Evolutionary conservation across 768 basidiomycete species (phyloP), one percentile per base, ranked within the genome.

Genomic region (Xanthoconium stramineum): DNA sequence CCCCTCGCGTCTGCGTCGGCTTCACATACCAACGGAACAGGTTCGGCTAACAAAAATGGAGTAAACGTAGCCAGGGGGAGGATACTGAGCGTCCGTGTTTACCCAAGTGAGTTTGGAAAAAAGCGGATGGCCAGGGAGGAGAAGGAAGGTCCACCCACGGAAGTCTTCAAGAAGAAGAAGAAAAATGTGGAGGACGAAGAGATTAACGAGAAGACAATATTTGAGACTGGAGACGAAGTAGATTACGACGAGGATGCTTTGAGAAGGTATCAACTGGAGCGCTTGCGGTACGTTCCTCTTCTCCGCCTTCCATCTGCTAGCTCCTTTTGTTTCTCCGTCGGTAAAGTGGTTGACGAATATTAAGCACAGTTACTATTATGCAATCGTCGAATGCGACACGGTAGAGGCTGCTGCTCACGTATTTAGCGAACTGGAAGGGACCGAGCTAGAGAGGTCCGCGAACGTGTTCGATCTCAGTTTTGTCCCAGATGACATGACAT

Each of bases 381-480:
- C 96, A 14, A 81, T 99, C 52, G 86, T 93, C 3, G 89, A 91
- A 50, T 98, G 93, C 72, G 89, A 95, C 64, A 80, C 87, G 1
- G 76, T 82, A 11, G 80, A 84, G 35, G 80, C 94, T 5, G 92
- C 95, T 10, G 76, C 81, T 3, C 86, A 94, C 66, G 83, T 95
- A 32, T 89, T 88, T 66, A 72, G 79, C 33, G 94, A 98, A 68
- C 80, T 98, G 28, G 91, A 98, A 61, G 94, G 94, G 15, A 91
- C 96, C 3, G 97, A 99, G 69, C 82, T 98, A 15, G 97, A 98
- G 71, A 85, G 94, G 32, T 97, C 96, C 1, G 96, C 97, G 4
- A 99, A 99, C 69, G 82, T 98, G 8, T 88, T 99, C 57, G 91
- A 99, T 68, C 74, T 99, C 35, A 97, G 95, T 70, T 98, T 89